Evolutionary conservation across 768 basidiomycete species (phyloP).

Genomic region (Tulasnella sp.): DNA sequence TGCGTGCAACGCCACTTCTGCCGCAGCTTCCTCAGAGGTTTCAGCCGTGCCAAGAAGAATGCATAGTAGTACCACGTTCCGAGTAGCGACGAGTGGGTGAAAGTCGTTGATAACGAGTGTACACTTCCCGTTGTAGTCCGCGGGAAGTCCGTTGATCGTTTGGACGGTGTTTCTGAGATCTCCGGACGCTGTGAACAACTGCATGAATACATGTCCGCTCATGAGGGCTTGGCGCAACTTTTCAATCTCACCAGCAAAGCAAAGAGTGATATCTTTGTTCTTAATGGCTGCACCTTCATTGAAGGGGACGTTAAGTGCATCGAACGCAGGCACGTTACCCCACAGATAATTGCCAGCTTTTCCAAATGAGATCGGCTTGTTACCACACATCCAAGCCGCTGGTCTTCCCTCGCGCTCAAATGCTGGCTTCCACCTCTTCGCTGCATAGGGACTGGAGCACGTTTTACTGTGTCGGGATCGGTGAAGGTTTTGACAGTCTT

Average conservation of each 20-base stretch:
- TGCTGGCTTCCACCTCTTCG: neutral
- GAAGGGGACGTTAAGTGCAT: constrained; percentile 24
- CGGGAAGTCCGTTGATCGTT: constrained; percentile 35
- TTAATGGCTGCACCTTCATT: constrained; percentile 14
- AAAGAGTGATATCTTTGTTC: neutral
- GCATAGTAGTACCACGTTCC: constrained; percentile 35
- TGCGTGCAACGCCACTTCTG: constrained; percentile 37
- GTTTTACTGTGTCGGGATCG: constrained; percentile 30
- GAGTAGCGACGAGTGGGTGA: constrained; percentile 23
- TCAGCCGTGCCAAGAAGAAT: constrained; percentile 28
- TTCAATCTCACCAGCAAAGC: neutral
- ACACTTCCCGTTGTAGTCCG: constrained; percentile 31
- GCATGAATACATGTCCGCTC: neutral
- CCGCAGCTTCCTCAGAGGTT: constrained; percentile 26
- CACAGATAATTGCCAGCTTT: constrained; percentile 17
- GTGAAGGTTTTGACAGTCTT: constrained; percentile 32
- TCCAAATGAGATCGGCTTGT: neutral
- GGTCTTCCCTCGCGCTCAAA: neutral
- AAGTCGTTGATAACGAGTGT: constrained; percentile 35
- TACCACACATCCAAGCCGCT: neutral
- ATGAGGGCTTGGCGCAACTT: neutral
- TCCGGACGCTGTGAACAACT: constrained; percentile 32
- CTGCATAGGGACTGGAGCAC: constrained; percentile 23
- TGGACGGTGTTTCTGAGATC: constrained; percentile 35
- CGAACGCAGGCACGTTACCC: constrained; percentile 30